Conservation (phyloP, 768 basidiomycete species). For the Tylopilus rubrobrunneus region DNA sequence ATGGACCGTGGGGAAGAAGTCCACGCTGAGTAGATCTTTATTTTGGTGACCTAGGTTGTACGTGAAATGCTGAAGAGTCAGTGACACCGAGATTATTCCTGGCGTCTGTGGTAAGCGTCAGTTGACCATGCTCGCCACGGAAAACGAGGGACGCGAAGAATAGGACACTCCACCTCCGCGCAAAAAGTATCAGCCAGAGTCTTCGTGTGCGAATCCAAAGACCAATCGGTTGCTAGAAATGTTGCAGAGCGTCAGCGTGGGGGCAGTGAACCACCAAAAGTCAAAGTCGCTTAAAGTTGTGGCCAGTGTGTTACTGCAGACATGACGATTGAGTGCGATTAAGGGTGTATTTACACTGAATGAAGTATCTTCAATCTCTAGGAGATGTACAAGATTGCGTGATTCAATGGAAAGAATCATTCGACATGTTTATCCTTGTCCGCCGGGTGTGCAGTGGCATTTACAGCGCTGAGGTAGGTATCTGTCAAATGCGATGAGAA, state of each 20-base stretch:
- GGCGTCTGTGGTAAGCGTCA: neutral
- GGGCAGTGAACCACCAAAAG: neutral
- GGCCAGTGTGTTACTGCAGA: neutral
- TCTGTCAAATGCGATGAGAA: constrained; percentile 33
- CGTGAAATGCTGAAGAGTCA: neutral
- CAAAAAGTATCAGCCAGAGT: neutral
- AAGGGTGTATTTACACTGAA: constrained; percentile 9
- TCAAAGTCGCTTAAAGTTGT: neutral
- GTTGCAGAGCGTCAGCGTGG: neutral
- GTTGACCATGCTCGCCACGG: neutral
- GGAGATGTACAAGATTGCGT: constrained; percentile 5
- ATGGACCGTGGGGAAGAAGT: neutral
- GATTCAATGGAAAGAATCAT: constrained; percentile 1
- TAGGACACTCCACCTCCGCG: neutral
- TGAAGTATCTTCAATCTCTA: constrained; percentile 8
- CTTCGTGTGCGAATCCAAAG: neutral
- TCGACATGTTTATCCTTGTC: neutral
- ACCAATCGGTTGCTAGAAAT: neutral
- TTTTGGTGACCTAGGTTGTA: neutral
- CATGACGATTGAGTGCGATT: neutral
- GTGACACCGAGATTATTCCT: neutral
- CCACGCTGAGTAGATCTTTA: neutral
- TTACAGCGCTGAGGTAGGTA: constrained; percentile 59
- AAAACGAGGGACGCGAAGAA: neutral
- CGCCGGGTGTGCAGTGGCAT: constrained; percentile 30